These are phyloP conservation scores for Salix udensis DNA, from an alignment of 345 rosid genomes.

Conservation along the genomic window DNA sequence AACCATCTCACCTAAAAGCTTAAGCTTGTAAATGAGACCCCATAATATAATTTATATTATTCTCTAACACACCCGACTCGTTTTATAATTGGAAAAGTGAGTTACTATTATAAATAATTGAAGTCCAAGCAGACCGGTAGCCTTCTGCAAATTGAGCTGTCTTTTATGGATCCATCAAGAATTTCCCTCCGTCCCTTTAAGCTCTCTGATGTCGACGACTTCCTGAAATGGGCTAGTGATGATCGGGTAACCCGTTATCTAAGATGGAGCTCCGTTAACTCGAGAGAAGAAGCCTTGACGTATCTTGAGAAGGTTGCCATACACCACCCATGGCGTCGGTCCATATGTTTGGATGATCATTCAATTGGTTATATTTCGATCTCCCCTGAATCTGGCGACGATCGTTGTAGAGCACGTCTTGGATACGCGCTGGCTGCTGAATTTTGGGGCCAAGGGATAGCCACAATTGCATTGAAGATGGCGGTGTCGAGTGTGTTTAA, in stretches of 20 bases:
- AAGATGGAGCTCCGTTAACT: constrained; percentile 36
- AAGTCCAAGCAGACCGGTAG: too few relatives aligned
- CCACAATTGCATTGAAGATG: constrained; percentile 37
- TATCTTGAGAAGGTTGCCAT: constrained; percentile 28
- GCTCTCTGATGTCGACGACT: constrained; percentile 45
- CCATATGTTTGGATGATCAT: constrained; percentile 41
- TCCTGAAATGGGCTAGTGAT: constrained; percentile 45
- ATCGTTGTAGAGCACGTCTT: constrained; percentile 34
- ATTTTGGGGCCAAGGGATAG: constrained; percentile 46
- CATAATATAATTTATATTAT: too few relatives aligned
- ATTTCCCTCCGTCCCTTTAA: constrained; percentile 44
- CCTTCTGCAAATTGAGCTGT: not conserved
- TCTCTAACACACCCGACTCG: too few relatives aligned
- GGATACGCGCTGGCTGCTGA: constrained; percentile 37
- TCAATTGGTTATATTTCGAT: constrained; percentile 45
- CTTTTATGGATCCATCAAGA: constrained; percentile 16
- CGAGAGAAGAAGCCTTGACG: constrained; percentile 38
- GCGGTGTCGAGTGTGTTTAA: constrained; percentile 29
- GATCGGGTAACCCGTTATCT: constrained; percentile 42
- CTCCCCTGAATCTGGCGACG: constrained; percentile 30
- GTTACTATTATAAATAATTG: too few relatives aligned
- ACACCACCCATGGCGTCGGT: constrained; percentile 46
- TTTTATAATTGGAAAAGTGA: too few relatives aligned
- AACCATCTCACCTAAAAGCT: too few relatives aligned
- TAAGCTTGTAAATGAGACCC: too few relatives aligned